These are phyloP conservation scores for Lipomyces japonicus DNA, from an alignment of 805 yeast genomes.

Conservation along the genomic window DNA sequence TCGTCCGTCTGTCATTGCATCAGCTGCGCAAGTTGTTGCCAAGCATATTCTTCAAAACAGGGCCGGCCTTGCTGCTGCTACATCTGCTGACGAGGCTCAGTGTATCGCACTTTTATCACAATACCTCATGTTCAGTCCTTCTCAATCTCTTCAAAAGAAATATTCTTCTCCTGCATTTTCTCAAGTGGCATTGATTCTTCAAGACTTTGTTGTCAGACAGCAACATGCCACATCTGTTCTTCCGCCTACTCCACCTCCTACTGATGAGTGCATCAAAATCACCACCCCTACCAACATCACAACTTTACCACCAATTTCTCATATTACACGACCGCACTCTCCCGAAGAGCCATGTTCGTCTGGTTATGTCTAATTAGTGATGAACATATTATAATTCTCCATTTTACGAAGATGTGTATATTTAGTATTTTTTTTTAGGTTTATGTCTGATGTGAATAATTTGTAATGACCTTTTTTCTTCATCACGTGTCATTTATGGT, in stretches of 20 bases:
- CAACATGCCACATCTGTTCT: conserved; percentile 14
- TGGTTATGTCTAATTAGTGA: background rate
- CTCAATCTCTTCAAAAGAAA: conserved; percentile 40
- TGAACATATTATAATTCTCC: background rate
- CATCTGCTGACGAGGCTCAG: conserved; percentile 31
- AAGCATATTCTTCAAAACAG: conserved; percentile 27
- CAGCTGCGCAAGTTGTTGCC: conserved; percentile 39
- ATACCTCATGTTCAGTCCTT: conserved; percentile 35
- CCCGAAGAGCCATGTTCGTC: background rate
- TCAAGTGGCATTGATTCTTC: conserved; percentile 28
- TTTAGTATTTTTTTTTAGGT: no score
- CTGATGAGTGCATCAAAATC: background rate
- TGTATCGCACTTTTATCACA: conserved; percentile 38
- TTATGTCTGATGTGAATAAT: background rate
- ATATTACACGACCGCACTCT: background rate
- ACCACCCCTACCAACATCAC: background rate
- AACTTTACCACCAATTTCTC: background rate
- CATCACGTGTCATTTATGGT: background rate
- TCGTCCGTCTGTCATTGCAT: conserved; percentile 37
- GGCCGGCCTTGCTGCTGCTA: background rate
- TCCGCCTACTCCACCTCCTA: conserved; percentile 28
- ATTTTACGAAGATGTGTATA: background rate
- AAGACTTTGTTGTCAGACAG: conserved; percentile 25
- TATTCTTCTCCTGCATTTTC: conserved; percentile 33
- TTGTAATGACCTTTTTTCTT: no score